Conservation (phyloP, 108 stramenopile genomes). For the Asterionellopsis glacialis region DNA sequence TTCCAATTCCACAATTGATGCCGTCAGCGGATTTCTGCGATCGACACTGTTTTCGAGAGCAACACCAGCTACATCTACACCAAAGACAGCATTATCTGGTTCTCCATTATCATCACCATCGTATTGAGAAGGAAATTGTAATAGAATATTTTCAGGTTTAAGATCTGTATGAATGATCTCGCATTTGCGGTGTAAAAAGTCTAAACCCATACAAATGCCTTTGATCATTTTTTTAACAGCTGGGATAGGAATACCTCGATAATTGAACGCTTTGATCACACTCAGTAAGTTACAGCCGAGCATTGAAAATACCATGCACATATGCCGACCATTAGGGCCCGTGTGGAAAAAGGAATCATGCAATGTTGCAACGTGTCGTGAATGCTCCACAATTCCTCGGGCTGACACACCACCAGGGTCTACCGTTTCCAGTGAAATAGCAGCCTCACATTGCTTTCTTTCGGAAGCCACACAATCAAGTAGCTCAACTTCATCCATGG, state of each 20-base stretch:
- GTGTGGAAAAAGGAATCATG: conserved; percentile 94
- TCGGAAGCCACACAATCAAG: conserved; percentile 79
- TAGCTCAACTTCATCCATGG: conserved; percentile 96
- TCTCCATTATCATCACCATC: conserved; percentile 23
- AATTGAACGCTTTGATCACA: conserved; percentile 93
- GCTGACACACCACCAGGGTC: conserved; percentile 51
- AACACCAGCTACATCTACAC: neutral
- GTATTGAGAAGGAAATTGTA: conserved; percentile 58
- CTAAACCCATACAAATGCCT: conserved; percentile 89
- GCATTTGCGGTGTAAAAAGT: conserved; percentile 93
- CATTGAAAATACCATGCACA: conserved; percentile 98
- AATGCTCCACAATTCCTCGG: conserved; percentile 56
- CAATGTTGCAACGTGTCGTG: conserved; percentile 79
- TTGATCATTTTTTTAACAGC: conserved; percentile 88
- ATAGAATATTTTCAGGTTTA: conserved; percentile 96
- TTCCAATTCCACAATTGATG: conserved; percentile 64
- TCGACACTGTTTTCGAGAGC: neutral
- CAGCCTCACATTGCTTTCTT: conserved; percentile 47
- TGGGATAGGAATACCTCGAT: conserved; percentile 91
- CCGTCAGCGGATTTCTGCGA: conserved; percentile 11
- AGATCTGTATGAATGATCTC: conserved; percentile 98
- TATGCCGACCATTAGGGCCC: conserved; percentile 94
- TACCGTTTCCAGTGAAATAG: conserved; percentile 8
- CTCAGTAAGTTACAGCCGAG: conserved; percentile 93
- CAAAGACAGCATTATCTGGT: conserved; percentile 18